These are phyloP conservation scores for Acer yangbiense DNA, from an alignment of 345 rosid species.

Conservation along the genomic window DNA sequence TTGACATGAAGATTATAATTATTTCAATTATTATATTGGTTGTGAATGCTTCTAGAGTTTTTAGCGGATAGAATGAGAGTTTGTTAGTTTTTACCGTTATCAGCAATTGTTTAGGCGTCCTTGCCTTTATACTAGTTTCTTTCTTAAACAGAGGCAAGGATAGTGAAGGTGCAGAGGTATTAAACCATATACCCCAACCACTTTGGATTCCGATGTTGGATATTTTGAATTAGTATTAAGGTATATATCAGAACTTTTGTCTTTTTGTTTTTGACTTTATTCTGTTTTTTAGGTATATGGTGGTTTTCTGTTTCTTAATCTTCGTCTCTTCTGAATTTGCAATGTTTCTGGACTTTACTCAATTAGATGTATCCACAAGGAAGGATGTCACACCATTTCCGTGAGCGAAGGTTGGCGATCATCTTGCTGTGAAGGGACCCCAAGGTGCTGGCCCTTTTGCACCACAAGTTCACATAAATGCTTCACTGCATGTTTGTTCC, in stretches of 20 bases:
- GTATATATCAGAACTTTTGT: slow-evolving; percentile 37
- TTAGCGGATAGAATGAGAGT: background rate
- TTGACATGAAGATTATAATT: background rate
- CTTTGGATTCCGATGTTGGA: slow-evolving; percentile 92
- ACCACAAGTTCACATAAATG: slow-evolving; percentile 1
- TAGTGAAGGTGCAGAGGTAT: slow-evolving; percentile 84
- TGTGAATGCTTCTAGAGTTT: background rate
- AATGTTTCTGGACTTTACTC: slow-evolving; percentile 13
- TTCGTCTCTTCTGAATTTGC: background rate
- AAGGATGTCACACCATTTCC: slow-evolving; percentile 98
- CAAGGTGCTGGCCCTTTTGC: slow-evolving; percentile 55
- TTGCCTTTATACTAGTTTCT: background rate
- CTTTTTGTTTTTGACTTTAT: slow-evolving; percentile 20
- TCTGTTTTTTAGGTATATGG: background rate
- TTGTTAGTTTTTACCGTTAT: background rate
- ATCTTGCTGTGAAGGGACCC: slow-evolving; percentile 95
- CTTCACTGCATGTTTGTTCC: background rate
- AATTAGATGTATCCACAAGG: slow-evolving; percentile 97
- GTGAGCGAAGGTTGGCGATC: slow-evolving; percentile 88
- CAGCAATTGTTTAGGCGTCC: background rate
- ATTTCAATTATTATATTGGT: background rate
- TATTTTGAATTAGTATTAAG: slow-evolving; percentile 88
- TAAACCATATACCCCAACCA: slow-evolving; percentile 93
- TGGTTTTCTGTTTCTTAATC: background rate
- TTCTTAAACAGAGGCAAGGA: slow-evolving; percentile 75